Evolutionary conservation across 2,329 filamentous ascomycete species (phyloP), one percentile per base, ranked within the genome.

Genomic region (Penicillium sp.): DNA sequence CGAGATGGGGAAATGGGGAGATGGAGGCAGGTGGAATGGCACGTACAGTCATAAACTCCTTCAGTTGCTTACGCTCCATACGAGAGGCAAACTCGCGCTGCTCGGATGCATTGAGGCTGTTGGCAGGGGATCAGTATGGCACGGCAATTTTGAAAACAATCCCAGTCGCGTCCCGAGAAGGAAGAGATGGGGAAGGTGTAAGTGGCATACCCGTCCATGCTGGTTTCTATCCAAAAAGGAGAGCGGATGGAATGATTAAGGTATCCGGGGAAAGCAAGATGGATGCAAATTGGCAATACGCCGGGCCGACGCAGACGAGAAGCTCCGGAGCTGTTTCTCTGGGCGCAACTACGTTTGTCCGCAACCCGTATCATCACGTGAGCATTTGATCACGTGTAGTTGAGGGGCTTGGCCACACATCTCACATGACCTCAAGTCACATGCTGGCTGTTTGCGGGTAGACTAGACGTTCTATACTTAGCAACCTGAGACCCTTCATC

Each of bases 41-140:
- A 77, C 87, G 58, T 78, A 97, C 93, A 60, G 81, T 86, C 84
- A 97, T 95, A 67, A 98, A 97, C 67, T 97, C 91, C 75, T 95
- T 95, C 78, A 98, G 87, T 74, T 98, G 93, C 73, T 93, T 94
- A 74, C 87, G 86, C 76, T 97, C 89, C 81, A 98, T 90, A 71
- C 93, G 88, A 73, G 81, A 74, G 72, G 94, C 85, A 65, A 98
- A 86, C 78, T 93, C 87, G 73, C 87, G 86, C 76, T 94, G 87
- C 77, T 97, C 91, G 59, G 81, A 69, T 59, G 77, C 66, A 56
- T 80, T 87, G 65, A 94, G 84, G 57, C 82, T 85, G 29, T 36
- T 28, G 7, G 7, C 4, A 25, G 27, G 10, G 16, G 11, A 21
- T 45, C 21, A 45, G 42, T 35, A n/a, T 11, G 4, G 19, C 8